Evolutionary conservation across 495 filamentous ascomycete genomes (phyloP), one percentile per base, ranked within the genome.

Genomic region (Lepidopterella palustris): DNA sequence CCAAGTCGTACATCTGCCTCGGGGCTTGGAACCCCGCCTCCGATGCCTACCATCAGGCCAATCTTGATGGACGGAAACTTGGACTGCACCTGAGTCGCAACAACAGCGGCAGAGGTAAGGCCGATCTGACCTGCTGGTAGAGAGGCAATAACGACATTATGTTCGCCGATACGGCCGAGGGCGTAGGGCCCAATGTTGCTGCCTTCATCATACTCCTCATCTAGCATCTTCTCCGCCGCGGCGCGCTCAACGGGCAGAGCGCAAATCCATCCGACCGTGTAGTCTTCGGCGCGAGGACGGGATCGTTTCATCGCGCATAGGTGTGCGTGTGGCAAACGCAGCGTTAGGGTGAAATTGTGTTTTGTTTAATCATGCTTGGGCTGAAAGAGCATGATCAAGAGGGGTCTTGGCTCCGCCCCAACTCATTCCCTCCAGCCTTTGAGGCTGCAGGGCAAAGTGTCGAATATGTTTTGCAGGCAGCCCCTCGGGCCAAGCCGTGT

Each of bases 1-100:
- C 78, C 78, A 5, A 80, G 72, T 8, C 72, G 71, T 5, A 80
- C 72, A 59, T 76, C 68, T 49, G 68, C 58, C 18, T 66, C 59
- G 8, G 15, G n/a, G 29, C 53, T 72, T 8, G 77, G 73, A 4
- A 71, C 68, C 2, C 75, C 77, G 20, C 74, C 76, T 5, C 72
- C 77, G 31, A 79, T 78, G 18, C 77, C 78, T 4, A 82, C 77
- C 66, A 81, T 76, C 24, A 82, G 65, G 27, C 71, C 58, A 53
- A 77, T 61, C 21, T 71, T 58, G 20, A 81, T 59, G 15, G 70
- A 68, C 11, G 72, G 66, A 61, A 81, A 82, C 25, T 52, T 77
- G 5, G 63, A 58, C 5, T 68, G 32, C 76, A 78, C 63, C 47
- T 77, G 59, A 25, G 20, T 69, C 3, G 62, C 73, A 1, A 74